Conservation (phyloP, 352 stramenopile species). For the Stramenopiles sp. region DNA sequence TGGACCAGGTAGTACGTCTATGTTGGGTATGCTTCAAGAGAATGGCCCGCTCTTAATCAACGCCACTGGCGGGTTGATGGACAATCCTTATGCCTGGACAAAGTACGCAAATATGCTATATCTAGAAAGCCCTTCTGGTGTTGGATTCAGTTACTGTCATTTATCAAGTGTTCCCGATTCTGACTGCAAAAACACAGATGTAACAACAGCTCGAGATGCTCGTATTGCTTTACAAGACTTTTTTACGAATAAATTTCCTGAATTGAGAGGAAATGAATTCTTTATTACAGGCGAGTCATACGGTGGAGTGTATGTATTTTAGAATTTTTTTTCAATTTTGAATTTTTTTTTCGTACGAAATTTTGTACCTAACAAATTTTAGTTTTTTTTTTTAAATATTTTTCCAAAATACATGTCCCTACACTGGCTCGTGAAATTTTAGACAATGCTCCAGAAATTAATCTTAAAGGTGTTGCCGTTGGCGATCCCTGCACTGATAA, state of each 20-base stretch:
- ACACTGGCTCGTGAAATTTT: no score
- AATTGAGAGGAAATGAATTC: conserved; percentile 33
- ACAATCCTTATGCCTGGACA: conserved; percentile 20
- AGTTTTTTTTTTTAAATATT: no score
- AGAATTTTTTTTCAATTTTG: no score
- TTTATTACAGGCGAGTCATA: conserved; percentile 78
- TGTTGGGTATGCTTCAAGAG: conserved; percentile 28
- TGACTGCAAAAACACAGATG: no score
- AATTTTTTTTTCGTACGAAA: no score
- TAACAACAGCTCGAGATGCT: no score
- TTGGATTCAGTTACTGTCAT: conserved; percentile 22
- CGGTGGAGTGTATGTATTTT: conserved; percentile 62
- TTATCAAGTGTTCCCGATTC: no score
- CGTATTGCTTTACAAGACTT: conserved; percentile 27
- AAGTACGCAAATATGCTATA: conserved; percentile 24
- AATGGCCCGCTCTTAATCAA: conserved; percentile 23
- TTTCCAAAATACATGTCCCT: no score
- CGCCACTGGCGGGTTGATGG: conserved; percentile 13
- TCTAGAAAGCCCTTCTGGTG: conserved; percentile 22
- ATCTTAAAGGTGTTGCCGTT: no score
- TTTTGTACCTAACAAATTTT: no score
- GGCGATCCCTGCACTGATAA: no score
- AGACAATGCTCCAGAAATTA: no score
- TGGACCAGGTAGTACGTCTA: conserved; percentile 36
- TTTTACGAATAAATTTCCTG: conserved; percentile 42